phyloP scores from a whole-genome alignment of 1,284 basidiomycete genomes.

The Athelia sp. region DNA sequence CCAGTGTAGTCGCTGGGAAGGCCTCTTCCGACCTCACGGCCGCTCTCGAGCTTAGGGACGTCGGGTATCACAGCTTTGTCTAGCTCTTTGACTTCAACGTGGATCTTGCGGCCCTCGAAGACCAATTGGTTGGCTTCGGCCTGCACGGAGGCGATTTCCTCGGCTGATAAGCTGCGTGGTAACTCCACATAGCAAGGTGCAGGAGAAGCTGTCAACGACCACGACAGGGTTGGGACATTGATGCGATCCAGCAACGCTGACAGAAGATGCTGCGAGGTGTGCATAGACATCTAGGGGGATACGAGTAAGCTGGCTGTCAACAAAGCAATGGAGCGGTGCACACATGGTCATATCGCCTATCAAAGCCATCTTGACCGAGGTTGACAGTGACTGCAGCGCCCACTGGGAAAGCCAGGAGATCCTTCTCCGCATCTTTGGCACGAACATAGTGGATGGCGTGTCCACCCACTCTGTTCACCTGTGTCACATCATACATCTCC shows the following conservation, averaged over 20 bases:
- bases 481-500: constrained; percentile 56
- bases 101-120: constrained; percentile 56
- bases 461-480: constrained; percentile 68
- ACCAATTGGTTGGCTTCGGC: constrained; percentile 61
- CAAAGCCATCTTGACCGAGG: constrained; percentile 61
- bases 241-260: constrained; percentile 76
- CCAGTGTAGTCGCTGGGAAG: constrained; percentile 70
- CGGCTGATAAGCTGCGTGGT: constrained; percentile 58
- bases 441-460: constrained; percentile 77
- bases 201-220: constrained; percentile 72
- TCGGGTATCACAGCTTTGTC: constrained; percentile 33
- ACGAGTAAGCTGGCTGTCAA: not conserved
- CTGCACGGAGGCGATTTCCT: constrained; percentile 64
- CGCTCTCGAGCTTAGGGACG: constrained; percentile 34
- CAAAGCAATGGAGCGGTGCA: constrained; percentile 18
- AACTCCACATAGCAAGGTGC: constrained; percentile 77
- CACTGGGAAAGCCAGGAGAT: constrained; percentile 39
- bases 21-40: constrained; percentile 46
- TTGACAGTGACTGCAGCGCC: constrained; percentile 53
- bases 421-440: constrained; percentile 35
- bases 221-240: constrained; percentile 75
- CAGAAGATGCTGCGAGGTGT: constrained; percentile 80
- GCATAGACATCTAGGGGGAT: constrained; percentile 65
- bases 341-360: constrained; percentile 76
- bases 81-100: constrained; percentile 67